These are phyloP conservation scores for Blastocystis sp. DNA, from an alignment of 352 stramenopile genomes.

Conservation along the genomic window DNA sequence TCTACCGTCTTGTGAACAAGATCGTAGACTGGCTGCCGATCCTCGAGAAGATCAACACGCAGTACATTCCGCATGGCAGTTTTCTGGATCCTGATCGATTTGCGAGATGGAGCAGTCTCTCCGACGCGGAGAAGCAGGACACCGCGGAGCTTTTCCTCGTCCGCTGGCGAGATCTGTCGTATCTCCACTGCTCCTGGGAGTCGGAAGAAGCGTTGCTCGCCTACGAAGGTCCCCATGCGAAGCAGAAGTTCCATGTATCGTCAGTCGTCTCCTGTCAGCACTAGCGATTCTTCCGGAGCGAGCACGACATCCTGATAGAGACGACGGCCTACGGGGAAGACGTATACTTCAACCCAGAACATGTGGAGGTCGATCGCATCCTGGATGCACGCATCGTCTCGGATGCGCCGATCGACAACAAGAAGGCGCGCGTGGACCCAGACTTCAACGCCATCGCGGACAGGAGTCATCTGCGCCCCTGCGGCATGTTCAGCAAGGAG, in stretches of 20 bases:
- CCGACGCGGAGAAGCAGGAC: slow-evolving; percentile 5
- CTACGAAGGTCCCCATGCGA: neutral
- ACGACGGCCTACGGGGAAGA: slow-evolving; percentile 64
- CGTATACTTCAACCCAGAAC: slow-evolving; percentile 82
- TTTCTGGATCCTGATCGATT: neutral
- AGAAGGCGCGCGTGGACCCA: neutral
- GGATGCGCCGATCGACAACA: neutral
- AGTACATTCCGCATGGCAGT: slow-evolving; percentile 14
- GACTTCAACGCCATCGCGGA: neutral
- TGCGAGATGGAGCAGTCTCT: neutral
- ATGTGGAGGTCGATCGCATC: slow-evolving; percentile 77
- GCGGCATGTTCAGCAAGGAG: slow-evolving; percentile 69
- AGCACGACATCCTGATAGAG: slow-evolving; percentile 4
- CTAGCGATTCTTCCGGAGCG: slow-evolving; percentile 5
- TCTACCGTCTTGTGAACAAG: neutral
- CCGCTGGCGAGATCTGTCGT: slow-evolving; percentile 80
- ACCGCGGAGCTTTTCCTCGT: slow-evolving; percentile 74
- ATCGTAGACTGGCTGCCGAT: slow-evolving; percentile 33
- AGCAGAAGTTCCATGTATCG: slow-evolving; percentile 39
- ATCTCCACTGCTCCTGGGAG: slow-evolving; percentile 83
- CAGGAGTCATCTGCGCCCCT: neutral
- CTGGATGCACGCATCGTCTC: slow-evolving; percentile 69
- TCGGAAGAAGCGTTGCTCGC: slow-evolving; percentile 71
- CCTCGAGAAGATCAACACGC: slow-evolving; percentile 40
- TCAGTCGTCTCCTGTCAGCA: neutral